Percentiles rank a stretch among this genome's conserved stretches.
These are phyloP conservation scores for Chlamydomonas sp. DNA, from an alignment of 139 green algal genomes.

Conservation along the genomic window DNA sequence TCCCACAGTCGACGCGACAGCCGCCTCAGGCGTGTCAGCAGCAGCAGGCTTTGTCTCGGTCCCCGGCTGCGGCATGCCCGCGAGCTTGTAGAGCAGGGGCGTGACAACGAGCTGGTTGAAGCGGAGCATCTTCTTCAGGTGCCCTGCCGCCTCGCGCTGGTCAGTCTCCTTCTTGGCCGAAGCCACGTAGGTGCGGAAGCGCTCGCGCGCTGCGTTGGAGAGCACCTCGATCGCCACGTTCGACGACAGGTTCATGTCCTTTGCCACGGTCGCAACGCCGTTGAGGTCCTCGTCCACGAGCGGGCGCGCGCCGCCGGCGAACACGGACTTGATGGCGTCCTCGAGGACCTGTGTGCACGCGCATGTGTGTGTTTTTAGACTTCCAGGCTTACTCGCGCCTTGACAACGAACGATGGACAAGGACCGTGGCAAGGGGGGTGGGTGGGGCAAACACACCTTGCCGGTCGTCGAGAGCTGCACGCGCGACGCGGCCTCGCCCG, in stretches of 20 bases:
- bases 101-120: constrained; percentile 84
- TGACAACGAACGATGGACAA: too few species aligned
- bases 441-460: too few species aligned
- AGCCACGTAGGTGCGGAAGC: constrained; percentile 36
- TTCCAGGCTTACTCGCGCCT: too few species aligned
- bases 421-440: too few species aligned
- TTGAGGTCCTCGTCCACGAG: constrained; percentile 31
- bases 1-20: too few species aligned
- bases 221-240: constrained; percentile 47
- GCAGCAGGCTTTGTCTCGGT: too few species aligned
- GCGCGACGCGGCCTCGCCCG: constrained; percentile 31
- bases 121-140: constrained; percentile 90
- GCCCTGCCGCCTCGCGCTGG: constrained; percentile 50
- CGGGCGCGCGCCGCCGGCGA: constrained; percentile 48
- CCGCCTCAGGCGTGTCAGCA: too few species aligned
- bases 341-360: neutral
- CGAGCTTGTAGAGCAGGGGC: constrained; percentile 76
- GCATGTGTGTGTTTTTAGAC: too few species aligned
- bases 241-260: constrained; percentile 63
- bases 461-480: too few species aligned
- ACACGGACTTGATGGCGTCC: constrained; percentile 25
- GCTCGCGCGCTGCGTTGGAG: constrained; percentile 28
- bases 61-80: too few species aligned
- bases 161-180: constrained; percentile 37
- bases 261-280: constrained; percentile 47